phyloP scores from a whole-genome alignment of 2,329 filamentous ascomycete species.

The Colletotrichum liriopes region DNA sequence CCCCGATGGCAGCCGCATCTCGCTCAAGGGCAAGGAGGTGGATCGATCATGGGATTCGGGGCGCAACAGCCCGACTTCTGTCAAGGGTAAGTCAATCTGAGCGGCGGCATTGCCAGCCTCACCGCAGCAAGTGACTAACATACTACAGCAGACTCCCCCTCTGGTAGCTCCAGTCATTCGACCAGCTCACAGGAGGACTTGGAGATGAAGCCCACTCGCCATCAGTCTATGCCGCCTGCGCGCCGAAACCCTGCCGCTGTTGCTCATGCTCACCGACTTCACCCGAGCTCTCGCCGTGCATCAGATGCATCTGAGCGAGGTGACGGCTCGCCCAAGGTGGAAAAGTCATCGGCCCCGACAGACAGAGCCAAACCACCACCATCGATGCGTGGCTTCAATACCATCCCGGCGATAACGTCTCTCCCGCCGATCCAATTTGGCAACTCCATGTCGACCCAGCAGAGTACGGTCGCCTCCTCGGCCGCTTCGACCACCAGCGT shows the following conservation, averaged over 20 bases:
- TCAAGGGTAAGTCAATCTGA: constrained; percentile 51
- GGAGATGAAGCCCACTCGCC: constrained; percentile 54
- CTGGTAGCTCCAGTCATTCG: constrained; percentile 56
- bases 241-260: constrained; percentile 13
- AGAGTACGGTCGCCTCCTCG: constrained; percentile 28
- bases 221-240: constrained; percentile 35
- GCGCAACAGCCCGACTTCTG: constrained; percentile 55
- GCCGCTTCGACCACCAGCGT: constrained; percentile 36
- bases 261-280: constrained; percentile 44
- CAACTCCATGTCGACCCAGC: neutral
- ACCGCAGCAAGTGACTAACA: constrained; percentile 31
- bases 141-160: constrained; percentile 46
- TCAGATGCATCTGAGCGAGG: constrained; percentile 50
- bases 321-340: constrained; percentile 34
- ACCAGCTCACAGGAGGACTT: constrained; percentile 58
- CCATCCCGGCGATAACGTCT: constrained; percentile 42
- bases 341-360: constrained; percentile 7
- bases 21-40: constrained; percentile 62
- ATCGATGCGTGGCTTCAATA: constrained; percentile 51
- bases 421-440: constrained; percentile 36
- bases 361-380: constrained; percentile 47
- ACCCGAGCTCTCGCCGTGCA: constrained; percentile 49
- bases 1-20: constrained; percentile 47
- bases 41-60: constrained; percentile 53
- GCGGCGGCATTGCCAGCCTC: neutral